A percentile compares a stretch with the other conserved stretches of the same genome.
phyloP scores from a whole-genome alignment of 192 early-diverging fungal species.

The Mortierella claussenii region DNA sequence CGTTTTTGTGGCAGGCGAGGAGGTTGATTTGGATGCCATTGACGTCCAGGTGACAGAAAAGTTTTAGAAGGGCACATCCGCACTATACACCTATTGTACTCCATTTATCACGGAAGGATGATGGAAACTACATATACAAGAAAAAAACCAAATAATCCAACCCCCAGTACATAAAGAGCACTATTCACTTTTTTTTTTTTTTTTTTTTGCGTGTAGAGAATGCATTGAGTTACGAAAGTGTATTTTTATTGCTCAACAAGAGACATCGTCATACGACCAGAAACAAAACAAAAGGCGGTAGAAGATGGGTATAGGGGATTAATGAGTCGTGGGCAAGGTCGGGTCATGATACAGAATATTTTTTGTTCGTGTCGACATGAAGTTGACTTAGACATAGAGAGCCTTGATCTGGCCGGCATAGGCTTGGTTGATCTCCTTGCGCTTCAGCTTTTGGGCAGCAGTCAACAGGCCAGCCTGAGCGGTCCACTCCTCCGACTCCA shows the following conservation, averaged over 20 bases:
- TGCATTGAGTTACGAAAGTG: not conserved
- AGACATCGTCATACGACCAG: no score
- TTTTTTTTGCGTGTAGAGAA: not conserved
- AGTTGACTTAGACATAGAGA: conserved; percentile 52
- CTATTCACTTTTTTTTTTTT: not conserved
- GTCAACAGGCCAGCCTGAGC: conserved; percentile 89
- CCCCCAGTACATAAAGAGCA: not conserved
- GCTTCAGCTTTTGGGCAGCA: conserved; percentile 95
- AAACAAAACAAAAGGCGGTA: no score
- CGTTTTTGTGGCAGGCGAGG: conserved; percentile 77
- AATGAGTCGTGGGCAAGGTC: not conserved
- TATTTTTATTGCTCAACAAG: not conserved
- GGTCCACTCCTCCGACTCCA: conserved; percentile 90
- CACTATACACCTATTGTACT: no score
- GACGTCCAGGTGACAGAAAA: conserved; percentile 48
- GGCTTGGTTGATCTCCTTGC: conserved; percentile 76
- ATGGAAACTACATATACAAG: not conserved
- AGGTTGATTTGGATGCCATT: conserved; percentile 58
- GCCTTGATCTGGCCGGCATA: conserved; percentile 71
- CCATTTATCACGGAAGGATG: no score
- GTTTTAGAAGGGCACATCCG: conserved; percentile 18
- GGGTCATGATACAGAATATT: not conserved
- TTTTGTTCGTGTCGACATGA: not conserved
- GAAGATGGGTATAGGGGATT: conserved; percentile 5
- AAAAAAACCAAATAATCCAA: not conserved